These are phyloP conservation scores for Candida golubevii DNA, from an alignment of 805 yeast genomes.

Conservation along the genomic window DNA sequence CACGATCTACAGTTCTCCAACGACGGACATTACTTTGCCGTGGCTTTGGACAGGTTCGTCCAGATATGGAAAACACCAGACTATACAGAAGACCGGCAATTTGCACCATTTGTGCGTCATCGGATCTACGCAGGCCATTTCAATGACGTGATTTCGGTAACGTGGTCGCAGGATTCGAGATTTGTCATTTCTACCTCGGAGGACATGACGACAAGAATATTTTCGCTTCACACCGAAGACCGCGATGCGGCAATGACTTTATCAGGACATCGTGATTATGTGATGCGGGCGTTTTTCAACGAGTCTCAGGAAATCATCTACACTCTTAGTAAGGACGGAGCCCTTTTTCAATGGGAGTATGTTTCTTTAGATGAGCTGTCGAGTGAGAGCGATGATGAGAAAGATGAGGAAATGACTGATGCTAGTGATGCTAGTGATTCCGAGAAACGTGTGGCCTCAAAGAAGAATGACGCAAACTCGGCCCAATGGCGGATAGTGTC, in stretches of 20 bases:
- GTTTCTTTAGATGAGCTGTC: constrained; percentile 44
- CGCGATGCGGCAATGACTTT: constrained; percentile 73
- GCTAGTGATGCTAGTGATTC: constrained; percentile 19
- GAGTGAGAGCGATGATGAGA: constrained; percentile 34
- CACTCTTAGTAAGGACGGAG: constrained; percentile 92
- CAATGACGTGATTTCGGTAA: constrained; percentile 67
- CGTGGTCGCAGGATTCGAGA: constrained; percentile 90
- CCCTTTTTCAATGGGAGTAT: constrained; percentile 89
- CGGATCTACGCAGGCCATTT: constrained; percentile 91
- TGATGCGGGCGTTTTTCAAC: constrained; percentile 81
- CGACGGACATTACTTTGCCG: constrained; percentile 82
- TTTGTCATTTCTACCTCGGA: constrained; percentile 82
- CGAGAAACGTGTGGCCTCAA: not conserved
- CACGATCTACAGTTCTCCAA: constrained; percentile 78
- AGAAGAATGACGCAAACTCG: not conserved
- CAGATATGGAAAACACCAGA: constrained; percentile 95
- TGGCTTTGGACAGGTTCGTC: constrained; percentile 74
- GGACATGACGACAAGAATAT: constrained; percentile 84
- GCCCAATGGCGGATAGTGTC: constrained; percentile 71
- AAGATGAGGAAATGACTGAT: constrained; percentile 26
- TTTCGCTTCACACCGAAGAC: constrained; percentile 67
- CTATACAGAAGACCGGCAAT: constrained; percentile 76
- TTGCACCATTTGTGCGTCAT: constrained; percentile 92
- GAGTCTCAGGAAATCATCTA: constrained; percentile 85
- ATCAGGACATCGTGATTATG: constrained; percentile 90